Conservation (phyloP, 2,329 filamentous ascomycete species). For the Cryphonectria nitschkei region DNA sequence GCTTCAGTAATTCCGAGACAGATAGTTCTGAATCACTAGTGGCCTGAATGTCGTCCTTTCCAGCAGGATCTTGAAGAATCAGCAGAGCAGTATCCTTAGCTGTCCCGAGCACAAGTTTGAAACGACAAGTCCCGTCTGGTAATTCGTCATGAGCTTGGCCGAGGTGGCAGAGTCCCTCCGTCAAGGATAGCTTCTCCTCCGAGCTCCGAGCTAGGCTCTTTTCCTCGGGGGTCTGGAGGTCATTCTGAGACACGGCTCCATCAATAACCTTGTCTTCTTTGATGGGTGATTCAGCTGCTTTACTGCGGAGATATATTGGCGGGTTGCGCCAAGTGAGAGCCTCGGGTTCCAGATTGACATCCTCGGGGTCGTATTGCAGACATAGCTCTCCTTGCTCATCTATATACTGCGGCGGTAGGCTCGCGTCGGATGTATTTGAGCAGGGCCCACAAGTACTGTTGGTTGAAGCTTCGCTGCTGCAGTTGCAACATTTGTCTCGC, state of each 20-base stretch:
- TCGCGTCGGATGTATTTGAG: neutral
- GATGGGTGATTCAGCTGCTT: neutral
- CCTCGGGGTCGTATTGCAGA: neutral
- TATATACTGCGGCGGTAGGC: neutral
- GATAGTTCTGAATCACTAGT: neutral
- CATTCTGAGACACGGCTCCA: neutral
- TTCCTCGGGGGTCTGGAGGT: neutral
- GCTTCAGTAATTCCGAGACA: neutral
- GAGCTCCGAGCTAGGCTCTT: neutral
- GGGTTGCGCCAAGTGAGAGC: neutral
- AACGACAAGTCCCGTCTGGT: neutral
- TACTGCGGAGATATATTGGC: neutral
- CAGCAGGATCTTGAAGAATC: neutral
- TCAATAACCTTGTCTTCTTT: too few species aligned
- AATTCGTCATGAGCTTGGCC: neutral
- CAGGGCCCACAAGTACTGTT: neutral
- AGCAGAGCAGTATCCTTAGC: neutral
- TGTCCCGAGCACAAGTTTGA: neutral
- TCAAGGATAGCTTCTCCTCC: neutral
- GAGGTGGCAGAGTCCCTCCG: neutral
- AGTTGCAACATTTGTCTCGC: neutral
- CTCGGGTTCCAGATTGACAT: neutral
- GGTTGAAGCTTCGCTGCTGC: neutral
- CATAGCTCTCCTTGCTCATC: neutral
- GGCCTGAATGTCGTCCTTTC: accelerated